These are phyloP conservation scores for Marasmius fiardii DNA, from an alignment of 1,284 basidiomycete genomes.

Conservation along the genomic window DNA sequence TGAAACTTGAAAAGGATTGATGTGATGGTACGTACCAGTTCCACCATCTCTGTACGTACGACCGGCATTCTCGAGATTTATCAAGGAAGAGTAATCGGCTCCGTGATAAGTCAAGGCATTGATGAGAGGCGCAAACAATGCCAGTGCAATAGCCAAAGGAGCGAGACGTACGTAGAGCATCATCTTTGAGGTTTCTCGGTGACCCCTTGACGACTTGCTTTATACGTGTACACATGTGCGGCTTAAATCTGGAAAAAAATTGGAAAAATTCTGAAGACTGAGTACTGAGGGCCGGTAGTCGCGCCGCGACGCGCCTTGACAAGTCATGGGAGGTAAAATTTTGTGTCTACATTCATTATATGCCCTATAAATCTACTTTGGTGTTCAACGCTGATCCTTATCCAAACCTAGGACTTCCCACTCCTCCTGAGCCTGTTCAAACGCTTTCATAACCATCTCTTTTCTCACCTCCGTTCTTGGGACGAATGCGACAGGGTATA, in stretches of 20 bases:
- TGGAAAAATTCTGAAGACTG: neutral
- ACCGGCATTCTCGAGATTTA: conserved; percentile 50
- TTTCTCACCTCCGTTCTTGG: neutral
- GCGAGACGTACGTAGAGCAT: neutral
- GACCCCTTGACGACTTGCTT: neutral
- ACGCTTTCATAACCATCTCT: neutral
- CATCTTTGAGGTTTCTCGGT: neutral
- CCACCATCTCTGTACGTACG: conserved; percentile 47
- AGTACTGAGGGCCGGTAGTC: neutral
- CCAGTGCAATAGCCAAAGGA: neutral
- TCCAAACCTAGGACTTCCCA: neutral
- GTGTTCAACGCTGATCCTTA: neutral
- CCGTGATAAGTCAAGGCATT: conserved; percentile 47
- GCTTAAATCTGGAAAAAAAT: neutral
- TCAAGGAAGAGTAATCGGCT: conserved; percentile 58
- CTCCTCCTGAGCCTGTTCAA: neutral
- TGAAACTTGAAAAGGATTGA: neutral
- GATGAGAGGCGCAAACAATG: conserved; percentile 16
- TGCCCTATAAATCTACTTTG: neutral
- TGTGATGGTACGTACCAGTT: conserved; percentile 16
- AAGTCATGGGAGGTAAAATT: too few relatives aligned
- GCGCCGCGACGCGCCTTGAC: neutral
- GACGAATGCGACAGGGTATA: neutral
- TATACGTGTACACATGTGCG: neutral
- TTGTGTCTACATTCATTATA: too few relatives aligned